Conservation (phyloP, 352 stramenopile species). For the Pythium dissotocum region DNA sequence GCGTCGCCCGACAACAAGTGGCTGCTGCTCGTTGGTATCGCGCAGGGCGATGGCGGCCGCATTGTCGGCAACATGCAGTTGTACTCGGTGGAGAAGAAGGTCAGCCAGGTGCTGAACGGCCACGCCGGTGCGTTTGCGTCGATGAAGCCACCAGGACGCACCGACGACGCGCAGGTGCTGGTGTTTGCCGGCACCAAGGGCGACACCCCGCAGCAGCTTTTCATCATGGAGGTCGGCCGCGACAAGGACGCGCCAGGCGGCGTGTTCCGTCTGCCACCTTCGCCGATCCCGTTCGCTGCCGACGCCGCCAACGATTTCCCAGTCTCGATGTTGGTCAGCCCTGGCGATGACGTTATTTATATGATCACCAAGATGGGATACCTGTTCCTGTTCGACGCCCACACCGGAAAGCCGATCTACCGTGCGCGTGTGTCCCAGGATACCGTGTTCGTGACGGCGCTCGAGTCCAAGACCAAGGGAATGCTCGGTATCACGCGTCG, state of each 20-base stretch:
- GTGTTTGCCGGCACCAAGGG: conserved; percentile 87
- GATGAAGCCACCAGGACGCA: conserved; percentile 94
- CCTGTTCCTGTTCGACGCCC: conserved; percentile 99
- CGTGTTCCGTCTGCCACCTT: conserved; percentile 93
- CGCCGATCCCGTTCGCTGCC: conserved; percentile 94
- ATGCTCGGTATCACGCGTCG: conserved; percentile 98
- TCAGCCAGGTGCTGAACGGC: conserved; percentile 97
- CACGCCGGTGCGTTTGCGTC: conserved; percentile 96
- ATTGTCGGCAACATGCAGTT: conserved; percentile 99
- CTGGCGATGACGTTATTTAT: conserved; percentile 95
- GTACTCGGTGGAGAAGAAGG: conserved; percentile 98
- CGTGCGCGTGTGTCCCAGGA: conserved; percentile 96
- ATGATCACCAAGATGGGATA: conserved; percentile 99
- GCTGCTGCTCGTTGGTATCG: conserved; percentile 98
- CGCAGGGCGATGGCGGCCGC: conserved; percentile 90
- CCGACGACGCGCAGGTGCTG: conserved; percentile 89
- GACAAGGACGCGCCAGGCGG: conserved; percentile 94
- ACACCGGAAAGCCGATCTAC: conserved; percentile 98
- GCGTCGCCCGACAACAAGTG: conserved; percentile 97
- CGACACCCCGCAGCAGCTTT: conserved; percentile 85
- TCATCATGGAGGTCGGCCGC: conserved; percentile 99
- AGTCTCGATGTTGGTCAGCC: conserved; percentile 95
- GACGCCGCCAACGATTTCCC: conserved; percentile 98
- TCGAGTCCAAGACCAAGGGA: conserved; percentile 92
- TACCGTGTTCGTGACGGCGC: conserved; percentile 96